Base-by-base conservation (phyloP, 1,284 basidiomycete genomes). In the Coniophora puteana region DNA sequence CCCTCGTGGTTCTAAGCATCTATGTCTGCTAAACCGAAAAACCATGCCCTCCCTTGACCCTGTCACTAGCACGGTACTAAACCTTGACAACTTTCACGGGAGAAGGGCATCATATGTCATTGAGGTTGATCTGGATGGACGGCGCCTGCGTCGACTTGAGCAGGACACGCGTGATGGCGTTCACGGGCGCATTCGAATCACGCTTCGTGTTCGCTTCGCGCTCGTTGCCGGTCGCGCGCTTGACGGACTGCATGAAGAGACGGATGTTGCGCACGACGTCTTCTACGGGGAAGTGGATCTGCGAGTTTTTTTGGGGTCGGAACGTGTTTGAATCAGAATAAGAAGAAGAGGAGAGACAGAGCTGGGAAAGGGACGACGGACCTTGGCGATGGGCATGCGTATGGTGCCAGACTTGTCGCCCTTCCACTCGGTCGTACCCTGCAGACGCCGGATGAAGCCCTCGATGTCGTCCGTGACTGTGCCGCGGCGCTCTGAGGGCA, bases 401-500 rank as follows among this genome's bases (percentile, higher is more conserved):
- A 97, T 91, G 20, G 85, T 84, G 12, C 94, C 94, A 23, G 76
- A 66, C 58, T 88, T 86, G 67, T 98, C 93, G 10, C 91, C 89
- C 62, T 83, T 89, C 93, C 94, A 99, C 60, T 97, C 93, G 43
- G 86, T 81, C 10, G 83, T 85, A 10, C 89, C 90, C 40, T 83
- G 80, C 21, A 95, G 76, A 45, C 83, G 80, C 51, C 79, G 74
- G 45, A 99, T 84, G 45, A 88, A 92, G 12, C 81, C 80, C 12
- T 71, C 81, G 43, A 96, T 73, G 45, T 95, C 89, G 40, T 92
- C 86, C 1, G 89, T 90, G 7, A 98, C 95, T 1, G 94, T 96
- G 3, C 95, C 95, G 50, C 95, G 78, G 63, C 94, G 86, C 47
- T 87, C 87, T 7, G 89, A 90, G 12, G 95, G 95, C 93, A 99